These are phyloP conservation scores for Rugiboletus extremiorientalis DNA, from an alignment of 1,284 basidiomycete genomes.

Conservation along the genomic window DNA sequence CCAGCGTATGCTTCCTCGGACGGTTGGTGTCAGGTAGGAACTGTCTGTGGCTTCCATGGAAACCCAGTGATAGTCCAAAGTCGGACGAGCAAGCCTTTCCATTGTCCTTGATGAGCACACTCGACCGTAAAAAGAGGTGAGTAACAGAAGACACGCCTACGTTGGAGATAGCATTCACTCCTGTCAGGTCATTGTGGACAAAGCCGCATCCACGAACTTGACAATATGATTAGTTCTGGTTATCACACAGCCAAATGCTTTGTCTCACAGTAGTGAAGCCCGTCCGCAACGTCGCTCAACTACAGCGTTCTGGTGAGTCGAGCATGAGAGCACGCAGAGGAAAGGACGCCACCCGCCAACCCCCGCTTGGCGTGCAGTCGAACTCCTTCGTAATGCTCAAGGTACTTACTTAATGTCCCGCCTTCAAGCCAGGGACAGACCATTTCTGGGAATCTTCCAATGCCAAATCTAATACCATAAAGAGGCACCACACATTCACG, in stretches of 20 bases:
- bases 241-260: not conserved
- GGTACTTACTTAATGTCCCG: conserved; percentile 19
- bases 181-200: conserved; percentile 28
- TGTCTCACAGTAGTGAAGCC: conserved; percentile 24
- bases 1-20: conserved; percentile 29
- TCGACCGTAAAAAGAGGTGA: conserved; percentile 21
- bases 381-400: conserved; percentile 17
- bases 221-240: not conserved
- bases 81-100: conserved; percentile 25
- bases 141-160: not conserved
- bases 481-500: conserved; percentile 27
- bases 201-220: conserved; percentile 24
- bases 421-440: conserved; percentile 27
- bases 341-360: conserved; percentile 11
- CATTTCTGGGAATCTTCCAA: conserved; percentile 24
- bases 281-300: conserved; percentile 23
- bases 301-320: conserved; percentile 7
- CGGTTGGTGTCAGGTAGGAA: conserved; percentile 31
- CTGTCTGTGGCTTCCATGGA: conserved; percentile 32
- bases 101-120: conserved; percentile 35
- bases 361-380: not conserved
- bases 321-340: too few species aligned
- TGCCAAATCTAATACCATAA: conserved; percentile 24
- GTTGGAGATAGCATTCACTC: conserved; percentile 9
- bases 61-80: conserved; percentile 31